Evolutionary conservation across 2,329 filamentous ascomycete genomes (phyloP), one percentile per base, ranked within the genome.

Genomic region (Akanthomyces lecanii): DNA sequence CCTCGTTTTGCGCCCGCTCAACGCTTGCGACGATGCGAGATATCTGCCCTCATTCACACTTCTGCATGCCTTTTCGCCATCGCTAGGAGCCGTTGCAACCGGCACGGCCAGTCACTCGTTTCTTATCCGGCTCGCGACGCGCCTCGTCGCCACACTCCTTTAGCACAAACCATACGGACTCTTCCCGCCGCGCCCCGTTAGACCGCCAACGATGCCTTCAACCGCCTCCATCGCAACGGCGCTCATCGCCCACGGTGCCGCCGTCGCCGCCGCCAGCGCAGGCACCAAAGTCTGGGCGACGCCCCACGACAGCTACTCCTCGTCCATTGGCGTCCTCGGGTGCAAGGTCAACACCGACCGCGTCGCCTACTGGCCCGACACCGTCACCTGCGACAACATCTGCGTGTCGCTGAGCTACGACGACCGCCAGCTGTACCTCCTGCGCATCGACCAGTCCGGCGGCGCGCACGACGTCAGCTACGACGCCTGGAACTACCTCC

Each of bases 311-410:
- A 74, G 73, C 65, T 82, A 76, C 71, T 80, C 78, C 1, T 81
- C 78, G 1, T 81, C 79, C 0, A 71, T 81, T 50, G 81, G 81
- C 52, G 80, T 82, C 2, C 74, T 82, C 12, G 81, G 81, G 52
- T 83, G 81, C 76, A 79, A 82, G 67, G 75, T 83, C 69, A 71
- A 83, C 71, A 81, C 78, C 42, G 78, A 83, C 71, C 79, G 81
- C 53, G 75, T 83, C 61, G 81, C 81, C 42, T 83, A 83, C 74
- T 83, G 79, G 78, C 81, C 81, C 4, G 67, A 67, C 50, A 69
- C 73, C 4, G 75, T 80, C 40, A 75, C 76, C 70, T 83, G 81
- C 74, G 72, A 75, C 71, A 78, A 77, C 66, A 71, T 82, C 63
- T 69, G 65, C 64, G 81, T 81, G 70, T 73, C 81, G 60, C 65